Base-by-base conservation (phyloP, 108 stramenopile genomes). In the Discostella pseudostelligera region DNA sequence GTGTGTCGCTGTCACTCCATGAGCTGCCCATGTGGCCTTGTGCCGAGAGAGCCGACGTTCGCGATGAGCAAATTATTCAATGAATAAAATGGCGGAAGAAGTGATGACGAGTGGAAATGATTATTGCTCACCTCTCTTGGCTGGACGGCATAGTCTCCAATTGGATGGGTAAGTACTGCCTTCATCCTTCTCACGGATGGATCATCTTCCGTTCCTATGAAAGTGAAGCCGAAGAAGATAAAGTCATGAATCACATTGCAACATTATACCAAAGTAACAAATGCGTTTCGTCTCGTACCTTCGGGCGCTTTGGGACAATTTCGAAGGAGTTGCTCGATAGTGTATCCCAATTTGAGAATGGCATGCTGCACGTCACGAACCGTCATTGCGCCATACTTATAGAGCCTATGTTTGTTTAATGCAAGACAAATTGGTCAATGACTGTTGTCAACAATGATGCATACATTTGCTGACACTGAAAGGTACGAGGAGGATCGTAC, bases 341-440 rank as follows among this genome's bases (percentile, higher is more conserved):
- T 57, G 16, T 70, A 70, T 4, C 65, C 71, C n/a, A 78, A 39
- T 14, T 39, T 57, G 4, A 78, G 39, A 8, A 78, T 57, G 21
- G 76, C 76, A 47, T 78, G 54, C 59, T 78, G 76, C 19, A 57
- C 76, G 67, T 78, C 69, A 12, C 76, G 54, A 17, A 78, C 76
- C 8, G 76, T 78, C 50, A 78, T 59, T 19, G 57, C 54, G 14
- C 55, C 65, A 53, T 72, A 67, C 40, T 72, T 72, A 47, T 67
- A 53, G 3, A 72, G 65, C 39, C 67, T 61, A 20, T 55, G 28
- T 14, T n/a, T 14, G 13, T 28, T 39, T 11, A 29, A 29, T 36
- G 32, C 13, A 35, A 61, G 32, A 4, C 32, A 5, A 32, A 32
- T 32, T 32, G 32, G 32, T 32, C 5, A 56, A 55, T 3, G 7